A percentile compares a stretch with the other conserved stretches of the same genome.
phyloP scores from a whole-genome alignment of 176 grass and related monocot species.

The Neostapfia colusana region DNA sequence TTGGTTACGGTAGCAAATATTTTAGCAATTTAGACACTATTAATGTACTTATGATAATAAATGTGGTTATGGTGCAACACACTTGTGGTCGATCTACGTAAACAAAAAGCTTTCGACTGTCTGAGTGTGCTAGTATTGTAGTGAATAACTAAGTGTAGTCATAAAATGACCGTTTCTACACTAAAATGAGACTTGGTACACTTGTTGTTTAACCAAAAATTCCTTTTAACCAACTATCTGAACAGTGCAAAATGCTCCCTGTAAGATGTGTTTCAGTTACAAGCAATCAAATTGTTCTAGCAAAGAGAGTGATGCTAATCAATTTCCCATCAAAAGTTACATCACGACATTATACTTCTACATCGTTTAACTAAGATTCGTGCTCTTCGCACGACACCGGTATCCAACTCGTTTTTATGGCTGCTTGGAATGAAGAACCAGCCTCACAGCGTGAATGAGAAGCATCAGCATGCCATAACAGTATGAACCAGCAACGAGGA shows the following conservation, averaged over 20 bases:
- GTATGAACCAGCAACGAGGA: too few relatives aligned
- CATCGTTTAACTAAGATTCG: neutral
- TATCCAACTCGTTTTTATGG: neutral
- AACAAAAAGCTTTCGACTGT: neutral
- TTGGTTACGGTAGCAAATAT: neutral
- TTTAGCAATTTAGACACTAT: neutral
- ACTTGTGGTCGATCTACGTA: neutral
- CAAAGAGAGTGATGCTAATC: neutral
- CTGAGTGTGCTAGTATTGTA: neutral
- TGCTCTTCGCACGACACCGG: neutral
- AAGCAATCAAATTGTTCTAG: neutral
- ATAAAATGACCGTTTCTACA: slow-evolving; percentile 19
- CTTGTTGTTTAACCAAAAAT: neutral
- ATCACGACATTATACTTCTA: neutral
- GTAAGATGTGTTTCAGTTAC: neutral
- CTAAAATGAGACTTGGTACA: neutral
- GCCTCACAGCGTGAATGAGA: too few relatives aligned
- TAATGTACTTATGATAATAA: neutral
- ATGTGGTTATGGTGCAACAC: neutral
- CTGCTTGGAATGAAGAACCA: too few relatives aligned
- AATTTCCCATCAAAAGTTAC: neutral
- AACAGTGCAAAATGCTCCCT: neutral
- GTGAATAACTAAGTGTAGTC: neutral
- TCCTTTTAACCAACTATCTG: neutral
- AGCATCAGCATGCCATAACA: too few relatives aligned